These are phyloP conservation scores for Osmanthus fragrans DNA, from an alignment of 257 asterid genomes.

Conservation along the genomic window DNA sequence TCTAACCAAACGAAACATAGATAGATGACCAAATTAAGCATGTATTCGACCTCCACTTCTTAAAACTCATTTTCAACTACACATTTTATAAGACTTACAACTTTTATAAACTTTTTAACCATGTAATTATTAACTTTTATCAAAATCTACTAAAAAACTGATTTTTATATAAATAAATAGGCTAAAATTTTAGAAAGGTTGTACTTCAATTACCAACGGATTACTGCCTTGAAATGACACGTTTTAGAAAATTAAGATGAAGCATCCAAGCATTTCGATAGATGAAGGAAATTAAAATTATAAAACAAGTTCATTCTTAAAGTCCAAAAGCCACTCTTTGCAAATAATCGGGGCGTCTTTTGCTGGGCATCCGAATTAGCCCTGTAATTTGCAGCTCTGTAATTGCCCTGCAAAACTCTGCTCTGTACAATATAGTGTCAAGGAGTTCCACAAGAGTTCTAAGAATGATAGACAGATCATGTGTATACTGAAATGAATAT, in stretches of 20 bases:
- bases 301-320: conserved; percentile 26
- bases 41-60: too few species aligned
- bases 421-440: conserved; percentile 55
- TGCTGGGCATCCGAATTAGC: conserved; percentile 87
- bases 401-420: conserved; percentile 89
- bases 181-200: too few species aligned
- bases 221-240: too few species aligned
- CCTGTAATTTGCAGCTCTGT: conserved; percentile 88
- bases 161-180: too few species aligned
- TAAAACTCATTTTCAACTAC: too few species aligned
- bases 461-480: neutral
- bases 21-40: too few species aligned
- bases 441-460: conserved; percentile 37
- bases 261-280: neutral
- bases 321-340: conserved; percentile 93
- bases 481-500: neutral
- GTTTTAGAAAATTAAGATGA: neutral
- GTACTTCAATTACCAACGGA: neutral
- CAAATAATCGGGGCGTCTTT: conserved; percentile 90
- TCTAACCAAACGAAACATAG: too few species aligned
- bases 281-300: neutral
- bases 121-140: too few species aligned
- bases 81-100: too few species aligned
- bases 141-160: too few species aligned
- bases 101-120: too few species aligned